Percentiles rank a stretch among this genome's conserved stretches.
Evolutionary conservation across 106 monocot species (phyloP).

Genomic region (Cymbidium sinense): DNA sequence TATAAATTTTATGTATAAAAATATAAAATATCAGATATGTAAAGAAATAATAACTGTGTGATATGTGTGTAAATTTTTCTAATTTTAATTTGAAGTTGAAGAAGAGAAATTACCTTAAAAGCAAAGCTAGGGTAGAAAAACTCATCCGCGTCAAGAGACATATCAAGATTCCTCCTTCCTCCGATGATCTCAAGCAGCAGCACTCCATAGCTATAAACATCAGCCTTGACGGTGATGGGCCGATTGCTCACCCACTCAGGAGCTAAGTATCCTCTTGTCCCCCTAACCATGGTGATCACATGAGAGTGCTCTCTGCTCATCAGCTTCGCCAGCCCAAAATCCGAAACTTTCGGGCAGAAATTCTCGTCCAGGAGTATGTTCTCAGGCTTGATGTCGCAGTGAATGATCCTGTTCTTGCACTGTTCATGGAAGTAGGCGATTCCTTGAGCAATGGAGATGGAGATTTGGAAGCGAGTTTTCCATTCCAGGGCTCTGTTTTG

Average conservation of each 20-base stretch:
- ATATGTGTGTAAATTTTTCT: too few species aligned
- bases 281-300: constrained; percentile 53
- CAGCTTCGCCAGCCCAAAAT: constrained; percentile 60
- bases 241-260: constrained; percentile 60
- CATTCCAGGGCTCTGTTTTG: constrained; percentile 27
- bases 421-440: constrained; percentile 64
- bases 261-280: constrained; percentile 69
- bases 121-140: constrained; percentile 44
- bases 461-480: constrained; percentile 33
- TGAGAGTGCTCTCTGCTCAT: constrained; percentile 47
- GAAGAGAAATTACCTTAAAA: constrained; percentile 27
- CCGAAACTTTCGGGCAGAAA: constrained; percentile 48
- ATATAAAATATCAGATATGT: too few species aligned
- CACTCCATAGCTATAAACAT: constrained; percentile 72
- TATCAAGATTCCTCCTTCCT: constrained; percentile 46
- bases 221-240: constrained; percentile 59
- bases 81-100: not conserved
- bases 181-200: constrained; percentile 51
- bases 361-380: constrained; percentile 48
- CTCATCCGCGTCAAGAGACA: constrained; percentile 17
- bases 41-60: too few species aligned
- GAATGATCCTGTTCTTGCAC: constrained; percentile 56
- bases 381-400: constrained; percentile 78
- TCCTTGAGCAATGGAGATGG: constrained; percentile 46
- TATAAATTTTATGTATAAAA: too few species aligned